Evolutionary conservation across 805 yeast species (phyloP), one percentile per base, ranked within the genome.

Genomic region (Saccharomycodes ludwigii): DNA sequence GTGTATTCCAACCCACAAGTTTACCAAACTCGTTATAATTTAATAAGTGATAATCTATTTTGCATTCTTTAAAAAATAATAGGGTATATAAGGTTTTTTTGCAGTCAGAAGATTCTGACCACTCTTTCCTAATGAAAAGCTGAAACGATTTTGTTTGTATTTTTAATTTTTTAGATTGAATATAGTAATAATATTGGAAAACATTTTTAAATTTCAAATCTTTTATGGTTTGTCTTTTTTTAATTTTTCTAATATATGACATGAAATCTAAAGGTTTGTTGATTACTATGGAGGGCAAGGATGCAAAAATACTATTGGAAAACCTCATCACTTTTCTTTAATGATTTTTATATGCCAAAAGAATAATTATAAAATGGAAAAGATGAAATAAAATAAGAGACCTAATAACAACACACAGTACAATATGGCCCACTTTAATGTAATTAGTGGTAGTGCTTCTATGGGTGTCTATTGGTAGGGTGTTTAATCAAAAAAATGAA

Each of bases 1-100:
- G 53, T 7, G 43, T 39, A 6, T 41, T 43, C 14, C 45, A 34
- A 23, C 42, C 48, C 21, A 48, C 32, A 4, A 40, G 31, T 29
- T 37, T 43, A 6, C 51, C 53, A 4, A 48, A 32, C 17, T 48
- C 48, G 18, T 37, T 41, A 13, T 35, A 37, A 25, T 31, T 37
- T 25, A 48, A 21, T 3, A 22, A 22, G 16, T 28, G 37, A 19
- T 40, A 37, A 27, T 46, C 39, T 7, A 42, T 26, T 9, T 33
- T 28, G 9, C 35, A 35, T 13, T 36, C 38, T 21, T 42, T 42
- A 30, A 45, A 43, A 33, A 39, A 47, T 12, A 44, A 34, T 6
- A 48, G 47, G 25, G 38, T 39, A 32, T 48, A 48, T 3, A 48
- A 33, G 19, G 50, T 35, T 26, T 35, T 43, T 31, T 37, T 45